These are phyloP conservation scores for Rhodofomes roseus DNA, from an alignment of 1,284 basidiomycete genomes.

Conservation along the genomic window DNA sequence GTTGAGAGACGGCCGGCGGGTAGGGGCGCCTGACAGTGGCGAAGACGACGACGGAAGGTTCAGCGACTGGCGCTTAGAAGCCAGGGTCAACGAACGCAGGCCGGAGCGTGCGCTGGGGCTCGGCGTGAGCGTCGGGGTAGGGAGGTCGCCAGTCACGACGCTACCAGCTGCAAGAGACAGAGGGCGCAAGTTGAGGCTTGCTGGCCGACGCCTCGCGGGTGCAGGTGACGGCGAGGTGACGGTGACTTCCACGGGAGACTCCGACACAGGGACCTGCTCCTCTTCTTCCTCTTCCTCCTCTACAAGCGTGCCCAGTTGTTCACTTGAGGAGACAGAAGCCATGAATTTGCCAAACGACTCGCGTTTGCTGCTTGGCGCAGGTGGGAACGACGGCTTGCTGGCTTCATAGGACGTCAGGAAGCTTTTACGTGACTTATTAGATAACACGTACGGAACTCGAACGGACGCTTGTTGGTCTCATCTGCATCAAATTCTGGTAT, in stretches of 20 bases:
- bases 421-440: conserved; percentile 9
- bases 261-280: conserved; percentile 19
- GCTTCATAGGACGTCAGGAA: conserved; percentile 24
- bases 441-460: conserved; percentile 57
- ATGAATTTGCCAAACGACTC: conserved; percentile 73
- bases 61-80: conserved; percentile 33
- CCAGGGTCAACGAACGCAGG: conserved; percentile 47
- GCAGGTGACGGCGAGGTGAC: conserved; percentile 32
- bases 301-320: conserved; percentile 69
- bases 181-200: conserved; percentile 64
- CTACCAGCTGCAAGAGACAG: conserved; percentile 59
- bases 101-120: conserved; percentile 36
- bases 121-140: conserved; percentile 53
- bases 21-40: conserved; percentile 16
- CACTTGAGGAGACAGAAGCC: conserved; percentile 59
- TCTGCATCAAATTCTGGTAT: conserved; percentile 70
- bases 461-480: conserved; percentile 49
- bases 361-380: conserved; percentile 56
- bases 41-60: conserved; percentile 22
- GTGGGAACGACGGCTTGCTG: conserved; percentile 52
- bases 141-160: conserved; percentile 39
- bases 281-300: conserved; percentile 80
- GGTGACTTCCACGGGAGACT: conserved; percentile 14
- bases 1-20: conserved; percentile 28
- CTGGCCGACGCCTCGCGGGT: conserved; percentile 51